A percentile compares a stretch with the other conserved stretches of the same genome.
phyloP scores from a whole-genome alignment of 345 rosid species.

The Conringia planisiliqua region DNA sequence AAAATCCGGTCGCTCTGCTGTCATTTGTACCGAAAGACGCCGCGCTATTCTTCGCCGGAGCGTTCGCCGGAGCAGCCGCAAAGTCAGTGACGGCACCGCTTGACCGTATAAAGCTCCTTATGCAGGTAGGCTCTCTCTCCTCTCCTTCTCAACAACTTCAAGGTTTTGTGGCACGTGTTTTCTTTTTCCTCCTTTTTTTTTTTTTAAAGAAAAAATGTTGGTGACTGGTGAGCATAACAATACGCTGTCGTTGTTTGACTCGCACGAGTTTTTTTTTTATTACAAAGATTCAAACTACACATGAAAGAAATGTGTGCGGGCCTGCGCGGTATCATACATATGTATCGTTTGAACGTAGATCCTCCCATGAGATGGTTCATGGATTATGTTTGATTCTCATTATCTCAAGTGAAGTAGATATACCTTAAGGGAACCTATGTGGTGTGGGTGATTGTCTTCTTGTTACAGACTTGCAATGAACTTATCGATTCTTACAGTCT shows the following conservation, averaged over 20 bases:
- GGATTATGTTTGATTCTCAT: background rate
- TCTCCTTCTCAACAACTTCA: constrained; percentile 31
- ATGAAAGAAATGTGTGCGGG: background rate
- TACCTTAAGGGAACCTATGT: background rate
- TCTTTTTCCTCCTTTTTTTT: background rate
- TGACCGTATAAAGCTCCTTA: constrained; percentile 86
- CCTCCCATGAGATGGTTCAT: background rate
- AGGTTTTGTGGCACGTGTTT: constrained; percentile 36
- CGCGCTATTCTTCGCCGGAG: constrained; percentile 77
- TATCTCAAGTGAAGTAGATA: background rate
- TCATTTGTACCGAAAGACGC: constrained; percentile 61
- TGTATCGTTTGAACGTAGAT: background rate
- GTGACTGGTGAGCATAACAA: background rate
- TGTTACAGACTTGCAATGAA: background rate
- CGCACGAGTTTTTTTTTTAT: background rate
- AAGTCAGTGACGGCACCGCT: constrained; percentile 92
- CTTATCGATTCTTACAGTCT: background rate
- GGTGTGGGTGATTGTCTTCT: constrained; percentile 7
- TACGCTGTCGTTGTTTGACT: constrained; percentile 24
- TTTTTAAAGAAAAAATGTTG: background rate
- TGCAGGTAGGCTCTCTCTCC: constrained; percentile 55
- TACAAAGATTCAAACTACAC: background rate
- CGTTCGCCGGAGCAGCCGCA: constrained; percentile 84
- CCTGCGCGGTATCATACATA: background rate
- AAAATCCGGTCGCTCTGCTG: constrained; percentile 65